phyloP scores from a whole-genome alignment of 2,329 filamentous ascomycete species.

The Graphium sp. region DNA sequence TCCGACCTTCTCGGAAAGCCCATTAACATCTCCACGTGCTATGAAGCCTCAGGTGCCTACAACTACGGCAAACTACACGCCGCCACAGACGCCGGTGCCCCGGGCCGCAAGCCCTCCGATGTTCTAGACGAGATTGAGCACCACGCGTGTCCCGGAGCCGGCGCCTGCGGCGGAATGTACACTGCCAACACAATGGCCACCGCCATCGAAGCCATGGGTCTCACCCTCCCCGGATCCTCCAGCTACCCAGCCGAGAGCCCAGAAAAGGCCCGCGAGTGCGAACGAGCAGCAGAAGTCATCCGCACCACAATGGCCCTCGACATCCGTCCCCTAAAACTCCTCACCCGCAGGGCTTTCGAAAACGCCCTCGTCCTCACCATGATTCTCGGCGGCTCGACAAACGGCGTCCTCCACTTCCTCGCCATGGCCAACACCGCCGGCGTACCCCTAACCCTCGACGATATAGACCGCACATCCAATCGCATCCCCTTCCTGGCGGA shows the following conservation, averaged over 20 bases:
- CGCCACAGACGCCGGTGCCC: slow-evolving; percentile 40
- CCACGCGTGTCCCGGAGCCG: slow-evolving; percentile 49
- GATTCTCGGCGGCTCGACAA: slow-evolving; percentile 81
- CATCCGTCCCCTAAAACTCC: slow-evolving; percentile 63
- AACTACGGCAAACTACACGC: slow-evolving; percentile 63
- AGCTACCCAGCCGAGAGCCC: slow-evolving; percentile 68
- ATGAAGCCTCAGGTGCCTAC: slow-evolving; percentile 74
- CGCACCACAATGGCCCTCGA: slow-evolving; percentile 64
- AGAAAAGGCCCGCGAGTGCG: slow-evolving; percentile 74
- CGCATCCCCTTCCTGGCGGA: slow-evolving; percentile 78
- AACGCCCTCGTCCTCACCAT: slow-evolving; percentile 84
- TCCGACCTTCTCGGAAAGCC: slow-evolving; percentile 57
- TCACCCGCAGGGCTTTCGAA: slow-evolving; percentile 69
- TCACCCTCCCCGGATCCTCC: slow-evolving; percentile 68
- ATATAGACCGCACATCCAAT: slow-evolving; percentile 66
- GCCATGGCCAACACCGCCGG: slow-evolving; percentile 80
- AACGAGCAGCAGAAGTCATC: slow-evolving; percentile 65
- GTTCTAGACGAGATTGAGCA: slow-evolving; percentile 71
- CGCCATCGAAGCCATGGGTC: slow-evolving; percentile 76
- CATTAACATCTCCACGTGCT: slow-evolving; percentile 80
- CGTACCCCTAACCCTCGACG: slow-evolving; percentile 61
- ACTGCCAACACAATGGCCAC: slow-evolving; percentile 91
- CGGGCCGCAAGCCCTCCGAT: slow-evolving; percentile 53
- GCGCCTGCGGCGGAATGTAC: slow-evolving; percentile 77
- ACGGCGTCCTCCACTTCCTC: slow-evolving; percentile 75